These are phyloP conservation scores for Paraphoma sp. DNA, from an alignment of 2,329 filamentous ascomycete genomes.

Conservation along the genomic window DNA sequence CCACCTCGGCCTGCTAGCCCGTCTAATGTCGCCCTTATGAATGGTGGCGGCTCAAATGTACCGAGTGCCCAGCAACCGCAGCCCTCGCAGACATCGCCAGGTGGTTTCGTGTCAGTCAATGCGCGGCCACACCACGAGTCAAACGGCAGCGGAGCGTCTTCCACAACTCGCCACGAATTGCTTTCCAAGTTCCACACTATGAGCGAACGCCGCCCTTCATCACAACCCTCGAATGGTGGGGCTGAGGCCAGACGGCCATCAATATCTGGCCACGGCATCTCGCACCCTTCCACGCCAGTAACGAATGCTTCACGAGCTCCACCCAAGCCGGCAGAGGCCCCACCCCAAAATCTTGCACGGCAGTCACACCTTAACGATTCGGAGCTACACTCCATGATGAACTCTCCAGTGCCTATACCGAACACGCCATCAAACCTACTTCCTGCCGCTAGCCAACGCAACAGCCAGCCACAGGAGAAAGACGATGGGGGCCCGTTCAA, in stretches of 20 bases:
- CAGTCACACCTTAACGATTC: constrained; percentile 40
- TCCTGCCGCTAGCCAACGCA: constrained; percentile 51
- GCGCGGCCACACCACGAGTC: constrained; percentile 51
- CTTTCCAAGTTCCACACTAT: constrained; percentile 69
- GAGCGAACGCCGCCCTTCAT: constrained; percentile 55
- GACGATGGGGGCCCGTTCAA: constrained; percentile 67
- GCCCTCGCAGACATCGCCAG: constrained; percentile 49
- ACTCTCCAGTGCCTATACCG: constrained; percentile 61
- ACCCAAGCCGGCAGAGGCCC: constrained; percentile 29
- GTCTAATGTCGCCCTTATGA: constrained; percentile 52
- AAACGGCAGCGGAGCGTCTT: constrained; percentile 53
- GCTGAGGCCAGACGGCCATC: constrained; percentile 39
- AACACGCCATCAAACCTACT: constrained; percentile 61
- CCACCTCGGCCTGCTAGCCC: constrained; percentile 46
- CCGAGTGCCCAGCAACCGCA: constrained; percentile 15
- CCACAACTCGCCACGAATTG: constrained; percentile 64
- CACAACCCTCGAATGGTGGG: constrained; percentile 32
- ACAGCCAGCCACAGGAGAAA: constrained; percentile 53
- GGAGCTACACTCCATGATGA: constrained; percentile 51
- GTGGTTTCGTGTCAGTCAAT: constrained; percentile 68
- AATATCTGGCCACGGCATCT: constrained; percentile 26
- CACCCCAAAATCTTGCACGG: constrained; percentile 23
- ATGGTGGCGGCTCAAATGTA: constrained; percentile 40
- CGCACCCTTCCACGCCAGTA: constrained; percentile 36
- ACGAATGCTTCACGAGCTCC: constrained; percentile 33